Base-by-base conservation (phyloP, 441 rosid species). In the Pelargonium australe region DNA sequence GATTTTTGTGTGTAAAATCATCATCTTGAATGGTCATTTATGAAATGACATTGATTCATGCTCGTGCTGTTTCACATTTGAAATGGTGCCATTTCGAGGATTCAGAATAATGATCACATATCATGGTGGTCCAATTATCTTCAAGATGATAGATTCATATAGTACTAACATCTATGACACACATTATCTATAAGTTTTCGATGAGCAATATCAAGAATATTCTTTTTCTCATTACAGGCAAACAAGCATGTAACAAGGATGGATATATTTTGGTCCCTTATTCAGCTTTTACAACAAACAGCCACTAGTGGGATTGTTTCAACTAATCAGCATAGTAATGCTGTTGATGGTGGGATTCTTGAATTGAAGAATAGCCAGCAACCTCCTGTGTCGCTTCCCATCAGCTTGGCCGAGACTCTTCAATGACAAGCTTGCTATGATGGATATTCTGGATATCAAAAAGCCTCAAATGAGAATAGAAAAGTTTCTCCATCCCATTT, bases 221-320 rank as follows among this genome's bases (percentile, higher is more conserved):
- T 13, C 7, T 61, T 25, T 57, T 17, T 17, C 11, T 5, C 66
- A 25, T 81, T 70, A 28, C 86, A 89, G 96, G 92, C 89, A 51
- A 82, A 81, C 12, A 68, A 80, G 65, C 77, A 81, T 7, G 78
- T 86, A 34, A 89, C 97, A 0, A 89, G 99, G 81, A 63, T 80
- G 70, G 91, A 87, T 25, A 80, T 95, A 68, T 80, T 95, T 63
- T 95, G 89, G 88, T 90, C 92, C 67, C 97, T 95, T 68, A 83
- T 90, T 64, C 87, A 80, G 58, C 86, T 94, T 74, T 77, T 86
- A 66, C 85, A 85, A 23, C 83, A 82, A 73, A 74, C 83, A 10
- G 72, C 67, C 5, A 69, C 67, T 53, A 61, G 49, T 12, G 82
- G 73, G 61, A 64, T 67, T 49, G 80, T 81, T 66, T 73, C 79